Conservation (phyloP, 306 rosid genomes). For the Betula pendula region DNA sequence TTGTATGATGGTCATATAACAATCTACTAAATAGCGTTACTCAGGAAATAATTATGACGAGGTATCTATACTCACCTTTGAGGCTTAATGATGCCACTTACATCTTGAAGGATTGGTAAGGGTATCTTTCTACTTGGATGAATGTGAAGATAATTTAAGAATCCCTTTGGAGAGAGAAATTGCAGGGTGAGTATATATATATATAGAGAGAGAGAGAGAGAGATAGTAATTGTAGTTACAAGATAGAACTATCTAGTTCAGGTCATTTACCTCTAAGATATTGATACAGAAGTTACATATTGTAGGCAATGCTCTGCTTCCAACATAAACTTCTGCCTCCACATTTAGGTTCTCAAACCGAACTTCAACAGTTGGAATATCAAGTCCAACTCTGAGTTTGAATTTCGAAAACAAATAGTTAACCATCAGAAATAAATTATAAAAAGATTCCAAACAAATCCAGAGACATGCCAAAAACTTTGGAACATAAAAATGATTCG, state of each 20-base stretch:
- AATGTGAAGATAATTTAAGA: conserved; percentile 36
- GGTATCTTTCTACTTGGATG: conserved; percentile 37
- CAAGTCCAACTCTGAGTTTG: conserved; percentile 58
- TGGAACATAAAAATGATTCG: not conserved
- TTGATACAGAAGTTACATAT: conserved; percentile 44
- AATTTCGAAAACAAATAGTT: not conserved
- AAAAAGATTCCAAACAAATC: not conserved
- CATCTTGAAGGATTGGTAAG: conserved; percentile 53
- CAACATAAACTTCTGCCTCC: conserved; percentile 66
- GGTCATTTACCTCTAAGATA: conserved; percentile 38
- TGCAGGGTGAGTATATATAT: conserved; percentile 1
- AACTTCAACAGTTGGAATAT: conserved; percentile 68
- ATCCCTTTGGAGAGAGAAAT: conserved; percentile 24
- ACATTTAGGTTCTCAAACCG: conserved; percentile 63
- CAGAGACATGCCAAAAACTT: not conserved
- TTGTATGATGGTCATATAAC: too few relatives aligned
- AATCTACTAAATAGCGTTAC: too few relatives aligned
- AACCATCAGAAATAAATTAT: not conserved
- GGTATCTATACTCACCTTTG: conserved; percentile 31
- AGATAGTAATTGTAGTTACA: not conserved
- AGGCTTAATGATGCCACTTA: conserved; percentile 75
- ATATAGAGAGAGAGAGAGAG: not conserved
- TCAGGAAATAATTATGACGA: too few relatives aligned
- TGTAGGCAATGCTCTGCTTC: conserved; percentile 70
- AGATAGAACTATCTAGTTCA: not conserved